Evolutionary conservation across 352 stramenopile genomes (phyloP).

Genomic region (Aphanomyces cochlioides): DNA sequence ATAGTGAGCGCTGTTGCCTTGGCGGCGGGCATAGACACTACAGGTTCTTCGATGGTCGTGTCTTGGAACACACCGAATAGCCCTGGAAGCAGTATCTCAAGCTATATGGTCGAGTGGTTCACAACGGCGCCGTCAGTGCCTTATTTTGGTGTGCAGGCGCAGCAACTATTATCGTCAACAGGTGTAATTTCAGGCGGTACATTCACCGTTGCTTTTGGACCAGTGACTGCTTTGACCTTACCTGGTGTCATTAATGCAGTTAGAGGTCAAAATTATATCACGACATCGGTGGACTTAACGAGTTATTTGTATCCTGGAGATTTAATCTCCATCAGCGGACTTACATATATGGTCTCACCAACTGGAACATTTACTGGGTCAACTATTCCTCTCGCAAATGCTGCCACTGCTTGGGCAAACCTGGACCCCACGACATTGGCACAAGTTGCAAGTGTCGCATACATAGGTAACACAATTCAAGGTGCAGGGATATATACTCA

Average conservation of each 20-base stretch:
- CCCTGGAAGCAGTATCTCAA: conserved; percentile 23
- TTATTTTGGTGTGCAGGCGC: conserved; percentile 51
- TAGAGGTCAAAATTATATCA: conserved; percentile 51
- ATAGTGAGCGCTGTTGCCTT: conserved; percentile 4
- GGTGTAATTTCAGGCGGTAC: conserved; percentile 47
- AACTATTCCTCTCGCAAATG: conserved; percentile 51
- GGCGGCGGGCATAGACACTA: conserved; percentile 1
- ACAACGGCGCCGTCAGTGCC: conserved; percentile 47
- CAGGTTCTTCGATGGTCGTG: conserved; percentile 49
- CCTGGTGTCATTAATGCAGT: conserved; percentile 57
- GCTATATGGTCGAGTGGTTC: conserved; percentile 74
- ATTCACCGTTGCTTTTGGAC: conserved; percentile 65
- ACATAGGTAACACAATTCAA: conserved; percentile 49
- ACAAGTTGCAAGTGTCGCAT: conserved; percentile 30
- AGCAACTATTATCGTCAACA: conserved; percentile 55
- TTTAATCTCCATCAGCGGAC: conserved; percentile 64
- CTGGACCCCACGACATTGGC: conserved; percentile 36
- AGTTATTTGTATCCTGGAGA: conserved; percentile 81
- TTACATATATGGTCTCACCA: conserved; percentile 70
- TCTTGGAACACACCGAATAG: conserved; percentile 43
- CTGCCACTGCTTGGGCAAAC: conserved; percentile 32
- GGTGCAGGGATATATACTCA: conserved; percentile 43
- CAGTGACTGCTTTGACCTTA: conserved; percentile 31
- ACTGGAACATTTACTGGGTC: conserved; percentile 70
- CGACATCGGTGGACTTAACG: conserved; percentile 86